Percentiles rank a stretch among this genome's conserved stretches.
These are phyloP conservation scores for Saccharomycopsis schoenii DNA, from an alignment of 805 yeast genomes.

Conservation along the genomic window DNA sequence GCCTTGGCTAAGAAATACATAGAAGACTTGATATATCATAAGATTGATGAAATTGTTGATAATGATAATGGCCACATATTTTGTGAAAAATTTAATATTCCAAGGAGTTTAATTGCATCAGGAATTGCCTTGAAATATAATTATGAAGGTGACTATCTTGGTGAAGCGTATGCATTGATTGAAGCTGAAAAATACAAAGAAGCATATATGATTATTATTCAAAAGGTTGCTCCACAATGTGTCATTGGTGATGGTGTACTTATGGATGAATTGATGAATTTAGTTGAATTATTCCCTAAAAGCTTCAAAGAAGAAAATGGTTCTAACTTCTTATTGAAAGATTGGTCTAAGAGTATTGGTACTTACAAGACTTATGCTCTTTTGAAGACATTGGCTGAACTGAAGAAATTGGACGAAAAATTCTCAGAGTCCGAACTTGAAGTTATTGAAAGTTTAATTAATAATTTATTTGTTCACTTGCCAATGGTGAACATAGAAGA, in stretches of 20 bases:
- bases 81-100: constrained; percentile 24
- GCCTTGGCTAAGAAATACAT: constrained; percentile 33
- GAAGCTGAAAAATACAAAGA: constrained; percentile 48
- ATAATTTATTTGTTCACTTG: constrained; percentile 8
- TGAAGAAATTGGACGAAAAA: background rate
- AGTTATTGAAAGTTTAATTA: constrained; percentile 3
- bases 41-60: constrained; percentile 20
- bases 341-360: constrained; percentile 51
- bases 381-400: constrained; percentile 17
- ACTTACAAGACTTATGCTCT: constrained; percentile 43
- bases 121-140: constrained; percentile 52
- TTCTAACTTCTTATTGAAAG: constrained; percentile 25
- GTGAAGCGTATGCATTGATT: constrained; percentile 52
- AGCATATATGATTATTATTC: constrained; percentile 52
- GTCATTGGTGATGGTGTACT: constrained; percentile 39
- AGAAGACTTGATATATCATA: constrained; percentile 9
- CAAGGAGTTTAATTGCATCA: constrained; percentile 42
- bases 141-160: constrained; percentile 39
- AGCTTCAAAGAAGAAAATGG: constrained; percentile 21
- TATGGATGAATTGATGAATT: constrained; percentile 24
- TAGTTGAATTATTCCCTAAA: constrained; percentile 37
- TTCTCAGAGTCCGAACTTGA: background rate
- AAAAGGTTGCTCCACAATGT: constrained; percentile 61
- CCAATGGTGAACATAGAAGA: constrained; percentile 5
- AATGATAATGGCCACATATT: constrained; percentile 14